Base-by-base conservation (phyloP, 1,284 basidiomycete species). In the Ceratobasidium sp. region DNA sequence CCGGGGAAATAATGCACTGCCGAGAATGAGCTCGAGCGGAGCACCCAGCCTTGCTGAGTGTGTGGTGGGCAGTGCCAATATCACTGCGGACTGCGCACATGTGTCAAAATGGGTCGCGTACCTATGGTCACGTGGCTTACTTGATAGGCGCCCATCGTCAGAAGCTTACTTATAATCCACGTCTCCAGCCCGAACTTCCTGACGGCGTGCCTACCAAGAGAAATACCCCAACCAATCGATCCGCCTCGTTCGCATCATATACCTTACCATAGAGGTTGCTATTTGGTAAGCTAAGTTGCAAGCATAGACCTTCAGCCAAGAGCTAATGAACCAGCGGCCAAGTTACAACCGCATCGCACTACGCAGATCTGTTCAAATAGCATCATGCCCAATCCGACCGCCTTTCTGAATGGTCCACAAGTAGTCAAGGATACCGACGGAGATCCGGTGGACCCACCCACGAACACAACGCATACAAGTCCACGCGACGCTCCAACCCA, bases 61-160 rank as follows among this genome's bases (percentile, higher is more conserved):
- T 18, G 59, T 60, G 30, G 59, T 60, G 33, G 59, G 30, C 10
- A 35, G 59, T 60, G 18, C 59, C 59, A 60, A 60, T 60, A 38
- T 60, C 8, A 18, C 59, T 60, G 59, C 57, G 57, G 57, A 59
- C 57, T 59, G 57, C 57, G 57, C 57, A 30, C 57, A 59, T 35
- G 57, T 33, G 57, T n/a, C 30, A n/a, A 20, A 7, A 59, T 59
- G n/a, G 10, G 30, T 33, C 57, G 18, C 57, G 33, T 59, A 12
- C 18, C 38, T 3, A 3, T 38, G 8, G 30, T 20, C 33, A 14
- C 59, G 14, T 2, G 12, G 59, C 30, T 60, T 16, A 60, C 33
- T 14, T 60, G 1, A 60, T 38, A 14, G n/a, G 27, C 54, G 23
- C 54, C n/a, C 16, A 3, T 57, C 12, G 20, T 50, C 16, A 18